A percentile compares a stretch with the other conserved stretches of the same genome.
Evolutionary conservation across 2,329 filamentous ascomycete species (phyloP).

Genomic region (Fusarium albidum): DNA sequence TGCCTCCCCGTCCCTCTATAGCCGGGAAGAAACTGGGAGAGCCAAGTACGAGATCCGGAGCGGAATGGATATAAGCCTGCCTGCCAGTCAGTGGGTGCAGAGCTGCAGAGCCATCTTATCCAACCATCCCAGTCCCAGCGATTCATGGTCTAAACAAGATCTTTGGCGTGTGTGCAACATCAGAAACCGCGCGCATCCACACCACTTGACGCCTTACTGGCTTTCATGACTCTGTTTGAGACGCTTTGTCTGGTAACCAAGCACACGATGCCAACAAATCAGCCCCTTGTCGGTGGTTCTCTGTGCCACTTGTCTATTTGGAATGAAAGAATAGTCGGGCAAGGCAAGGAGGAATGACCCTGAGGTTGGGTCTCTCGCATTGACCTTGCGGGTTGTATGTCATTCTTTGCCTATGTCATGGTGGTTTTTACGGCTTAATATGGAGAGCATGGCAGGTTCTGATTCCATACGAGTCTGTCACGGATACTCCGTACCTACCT

Average conservation of each 20-base stretch:
- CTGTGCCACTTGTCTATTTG: no score
- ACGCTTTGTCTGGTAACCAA: constrained; percentile 12
- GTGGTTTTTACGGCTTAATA: no score
- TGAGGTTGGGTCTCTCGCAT: no score
- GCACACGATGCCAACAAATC: constrained; percentile 8
- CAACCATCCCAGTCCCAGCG: constrained; percentile 33
- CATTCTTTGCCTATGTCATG: no score
- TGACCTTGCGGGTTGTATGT: no score
- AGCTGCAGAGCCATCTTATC: constrained; percentile 8
- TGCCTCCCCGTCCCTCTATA: no score
- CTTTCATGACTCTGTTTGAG: constrained; percentile 26
- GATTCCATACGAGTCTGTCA: no score
- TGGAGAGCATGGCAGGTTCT: no score
- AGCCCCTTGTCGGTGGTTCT: background rate
- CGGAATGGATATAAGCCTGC: constrained; percentile 9
- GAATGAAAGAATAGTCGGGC: no score
- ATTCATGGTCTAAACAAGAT: constrained; percentile 37
- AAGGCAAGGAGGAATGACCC: no score
- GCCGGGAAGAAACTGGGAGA: constrained; percentile 10
- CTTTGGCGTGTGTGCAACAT: constrained; percentile 32
- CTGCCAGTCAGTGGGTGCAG: no score
- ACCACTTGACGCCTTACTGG: constrained; percentile 28
- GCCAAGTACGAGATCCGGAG: constrained; percentile 19
- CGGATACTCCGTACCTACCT: no score
- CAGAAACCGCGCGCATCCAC: constrained; percentile 24